A percentile compares a stretch with the other conserved stretches of the same genome.
Evolutionary conservation across 1,139 yeast species (phyloP).

Genomic region (Kluyveromyces marxianus): DNA sequence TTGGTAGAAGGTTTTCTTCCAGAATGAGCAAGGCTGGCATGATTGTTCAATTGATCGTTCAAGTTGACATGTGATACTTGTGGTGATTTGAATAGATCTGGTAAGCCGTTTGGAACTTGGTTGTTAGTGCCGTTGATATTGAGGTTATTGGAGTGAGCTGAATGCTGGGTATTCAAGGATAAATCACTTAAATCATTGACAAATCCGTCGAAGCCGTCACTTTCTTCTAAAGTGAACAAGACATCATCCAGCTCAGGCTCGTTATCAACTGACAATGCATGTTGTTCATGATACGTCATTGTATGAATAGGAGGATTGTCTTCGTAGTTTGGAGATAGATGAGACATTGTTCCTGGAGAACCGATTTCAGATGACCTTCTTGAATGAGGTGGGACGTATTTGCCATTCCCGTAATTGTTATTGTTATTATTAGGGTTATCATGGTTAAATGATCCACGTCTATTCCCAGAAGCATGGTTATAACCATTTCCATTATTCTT

Average conservation of each 20-base stretch:
- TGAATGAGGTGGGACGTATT: constrained; percentile 66
- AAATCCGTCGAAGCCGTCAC: constrained; percentile 25
- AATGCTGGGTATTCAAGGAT: constrained; percentile 8
- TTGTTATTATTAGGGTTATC: neutral
- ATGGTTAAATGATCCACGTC: constrained; percentile 18
- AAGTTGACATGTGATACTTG: constrained; percentile 16
- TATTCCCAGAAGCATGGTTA: constrained; percentile 10
- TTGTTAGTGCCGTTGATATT: constrained; percentile 5
- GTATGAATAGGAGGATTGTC: constrained; percentile 9
- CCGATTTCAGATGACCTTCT: constrained; percentile 29
- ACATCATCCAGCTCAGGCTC: constrained; percentile 35
- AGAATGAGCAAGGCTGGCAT: constrained; percentile 8
- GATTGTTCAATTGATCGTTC: constrained; percentile 20
- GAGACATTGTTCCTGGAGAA: constrained; percentile 23
- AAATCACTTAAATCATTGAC: constrained; percentile 23
- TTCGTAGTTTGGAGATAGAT: constrained; percentile 24
- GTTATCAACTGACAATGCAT: constrained; percentile 17
- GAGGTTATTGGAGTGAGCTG: constrained; percentile 5
- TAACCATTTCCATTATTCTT: constrained; percentile 8
- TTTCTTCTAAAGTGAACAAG: constrained; percentile 38
- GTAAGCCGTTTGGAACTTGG: constrained; percentile 14
- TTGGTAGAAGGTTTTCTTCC: constrained; percentile 3
- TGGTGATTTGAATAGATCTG: constrained; percentile 30
- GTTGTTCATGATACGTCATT: constrained; percentile 18
- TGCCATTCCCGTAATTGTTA: constrained; percentile 33